A percentile compares a stretch with the other conserved stretches of the same genome.
These are phyloP conservation scores for Globisporangium solare DNA, from an alignment of 352 stramenopile species.

Conservation along the genomic window DNA sequence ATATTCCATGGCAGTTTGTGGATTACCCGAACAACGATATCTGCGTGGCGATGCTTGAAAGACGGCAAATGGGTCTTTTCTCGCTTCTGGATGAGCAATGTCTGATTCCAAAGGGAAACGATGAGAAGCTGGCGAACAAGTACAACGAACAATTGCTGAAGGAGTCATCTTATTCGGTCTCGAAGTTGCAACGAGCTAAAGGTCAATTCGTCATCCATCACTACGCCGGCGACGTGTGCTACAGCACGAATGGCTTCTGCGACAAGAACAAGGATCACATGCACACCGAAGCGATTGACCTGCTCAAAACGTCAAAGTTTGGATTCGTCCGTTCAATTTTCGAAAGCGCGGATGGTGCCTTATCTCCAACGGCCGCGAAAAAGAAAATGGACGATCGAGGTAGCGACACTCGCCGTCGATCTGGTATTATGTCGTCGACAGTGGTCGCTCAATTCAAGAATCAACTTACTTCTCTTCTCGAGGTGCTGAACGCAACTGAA, in stretches of 20 bases:
- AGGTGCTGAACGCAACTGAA: slow-evolving; percentile 92
- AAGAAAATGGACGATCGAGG: slow-evolving; percentile 19
- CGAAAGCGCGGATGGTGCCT: slow-evolving; percentile 28
- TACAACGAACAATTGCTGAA: slow-evolving; percentile 66
- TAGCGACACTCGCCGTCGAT: slow-evolving; percentile 44
- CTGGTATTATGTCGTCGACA: slow-evolving; percentile 78
- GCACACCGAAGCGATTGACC: slow-evolving; percentile 70
- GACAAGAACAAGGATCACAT: slow-evolving; percentile 91
- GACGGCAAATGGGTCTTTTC: slow-evolving; percentile 72
- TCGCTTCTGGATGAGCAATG: slow-evolving; percentile 84
- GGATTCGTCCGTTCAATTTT: slow-evolving; percentile 74
- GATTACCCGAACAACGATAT: slow-evolving; percentile 86
- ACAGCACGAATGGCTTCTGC: slow-evolving; percentile 76
- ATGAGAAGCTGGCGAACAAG: slow-evolving; percentile 82
- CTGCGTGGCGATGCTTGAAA: slow-evolving; percentile 74
- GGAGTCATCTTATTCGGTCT: slow-evolving; percentile 63
- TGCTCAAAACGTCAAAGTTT: slow-evolving; percentile 62
- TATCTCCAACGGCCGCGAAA: slow-evolving; percentile 8
- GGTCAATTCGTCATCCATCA: slow-evolving; percentile 84
- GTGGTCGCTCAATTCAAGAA: slow-evolving; percentile 92
- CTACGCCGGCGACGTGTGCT: slow-evolving; percentile 83
- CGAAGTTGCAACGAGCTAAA: slow-evolving; percentile 73
- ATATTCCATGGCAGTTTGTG: slow-evolving; percentile 87
- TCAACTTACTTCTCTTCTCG: slow-evolving; percentile 90
- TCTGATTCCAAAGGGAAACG: slow-evolving; percentile 76